phyloP scores from a whole-genome alignment of 129 eudicot genomes.

The Flaveria sonorensis region DNA sequence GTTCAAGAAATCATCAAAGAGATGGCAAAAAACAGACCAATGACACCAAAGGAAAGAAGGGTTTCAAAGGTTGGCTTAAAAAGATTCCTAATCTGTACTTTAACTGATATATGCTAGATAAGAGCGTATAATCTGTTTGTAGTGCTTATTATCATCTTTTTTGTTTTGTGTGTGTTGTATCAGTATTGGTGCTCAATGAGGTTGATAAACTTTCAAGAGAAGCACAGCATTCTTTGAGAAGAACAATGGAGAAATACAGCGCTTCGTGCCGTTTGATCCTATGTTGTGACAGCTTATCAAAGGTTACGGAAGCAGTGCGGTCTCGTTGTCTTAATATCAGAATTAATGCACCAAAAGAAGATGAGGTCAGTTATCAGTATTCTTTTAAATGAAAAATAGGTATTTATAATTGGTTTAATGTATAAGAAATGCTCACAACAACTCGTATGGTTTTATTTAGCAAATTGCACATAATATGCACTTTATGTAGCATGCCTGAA shows the following conservation, averaged over 20 bases:
- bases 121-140: conserved; percentile 9
- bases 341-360: conserved; percentile 76
- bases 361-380: conserved; percentile 52
- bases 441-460: neutral
- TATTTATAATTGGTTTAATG: neutral
- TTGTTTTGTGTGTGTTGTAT: neutral
- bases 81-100: neutral
- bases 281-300: conserved; percentile 96
- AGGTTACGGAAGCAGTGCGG: conserved; percentile 95
- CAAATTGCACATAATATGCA: neutral
- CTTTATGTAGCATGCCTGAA: neutral
- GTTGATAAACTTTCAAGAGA: conserved; percentile 96
- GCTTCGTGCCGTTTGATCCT: conserved; percentile 82
- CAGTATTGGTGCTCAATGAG: conserved; percentile 88
- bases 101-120: neutral
- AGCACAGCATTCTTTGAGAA: conserved; percentile 90
- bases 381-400: neutral
- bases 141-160: neutral
- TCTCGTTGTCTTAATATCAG: conserved; percentile 88
- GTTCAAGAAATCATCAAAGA: conserved; percentile 94
- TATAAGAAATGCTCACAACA: too few species aligned
- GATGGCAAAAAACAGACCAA: conserved; percentile 94
- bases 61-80: conserved; percentile 68
- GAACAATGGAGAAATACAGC: conserved; percentile 97
- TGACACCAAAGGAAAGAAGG: conserved; percentile 84